phyloP scores from a whole-genome alignment of 2,329 filamentous ascomycete species.

The Camillea tinctor region DNA sequence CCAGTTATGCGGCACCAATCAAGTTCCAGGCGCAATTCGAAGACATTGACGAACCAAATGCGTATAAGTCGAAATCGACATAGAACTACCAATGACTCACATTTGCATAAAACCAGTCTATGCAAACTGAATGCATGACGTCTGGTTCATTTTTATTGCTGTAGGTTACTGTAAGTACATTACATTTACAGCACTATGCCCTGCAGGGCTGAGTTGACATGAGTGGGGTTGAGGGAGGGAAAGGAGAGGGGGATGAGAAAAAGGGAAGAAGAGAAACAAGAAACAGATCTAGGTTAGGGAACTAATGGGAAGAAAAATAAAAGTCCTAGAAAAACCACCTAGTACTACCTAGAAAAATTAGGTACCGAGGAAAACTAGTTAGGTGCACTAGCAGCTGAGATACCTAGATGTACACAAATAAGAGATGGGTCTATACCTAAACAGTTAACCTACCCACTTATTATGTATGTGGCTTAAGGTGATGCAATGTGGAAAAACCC shows the following conservation, averaged over 20 bases:
- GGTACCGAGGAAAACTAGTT: no score
- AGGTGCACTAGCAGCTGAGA: no score
- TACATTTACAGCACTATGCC: not conserved
- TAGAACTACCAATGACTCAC: not conserved
- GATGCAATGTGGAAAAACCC: no score
- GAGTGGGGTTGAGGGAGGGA: not conserved
- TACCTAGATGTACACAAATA: no score
- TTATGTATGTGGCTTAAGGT: no score
- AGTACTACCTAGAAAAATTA: no score
- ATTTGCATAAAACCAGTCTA: conserved; percentile 3
- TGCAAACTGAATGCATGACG: conserved; percentile 18
- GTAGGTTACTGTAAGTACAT: not conserved
- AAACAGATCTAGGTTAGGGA: no score
- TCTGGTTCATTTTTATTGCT: not conserved
- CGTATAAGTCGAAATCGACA: no score
- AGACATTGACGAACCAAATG: not conserved
- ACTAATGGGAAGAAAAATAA: no score
- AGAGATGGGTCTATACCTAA: no score
- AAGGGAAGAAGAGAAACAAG: not conserved
- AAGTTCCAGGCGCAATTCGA: not conserved
- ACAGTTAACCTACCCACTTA: no score
- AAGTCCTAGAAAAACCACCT: no score
- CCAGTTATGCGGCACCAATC: not conserved
- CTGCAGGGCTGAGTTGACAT: not conserved
- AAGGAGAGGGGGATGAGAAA: not conserved